Base-by-base conservation (phyloP, 192 early-diverging fungal species). In the Podila epigama region DNA sequence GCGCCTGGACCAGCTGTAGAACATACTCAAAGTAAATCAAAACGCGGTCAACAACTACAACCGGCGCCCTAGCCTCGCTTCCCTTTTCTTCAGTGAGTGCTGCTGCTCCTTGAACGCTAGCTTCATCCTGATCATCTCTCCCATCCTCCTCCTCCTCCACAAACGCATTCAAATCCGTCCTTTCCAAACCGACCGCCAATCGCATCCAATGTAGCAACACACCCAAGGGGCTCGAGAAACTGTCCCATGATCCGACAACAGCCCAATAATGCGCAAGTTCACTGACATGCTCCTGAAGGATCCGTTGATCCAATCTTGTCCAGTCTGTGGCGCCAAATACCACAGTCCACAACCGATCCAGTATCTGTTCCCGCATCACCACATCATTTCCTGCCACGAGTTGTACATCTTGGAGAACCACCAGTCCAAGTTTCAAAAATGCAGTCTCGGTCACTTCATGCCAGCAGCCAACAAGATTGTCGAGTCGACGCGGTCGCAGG, bases 171-270 rank as follows among this genome's bases (percentile, higher is more conserved):
- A 66, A n/a, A n/a, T 61, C 34, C 2, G 51, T 63, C 27, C 53
- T 66, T 36, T 77, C 73, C 20, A 77, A 50, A 3, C 73, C 73
- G 0, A 77, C 73, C 3, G 73, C 61, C 35, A 77, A 51, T 12
- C 73, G 34, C 73, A 77, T 68, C 73, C 73, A 77, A 28, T 77
- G 68, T 0, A 77, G 66, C 15, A 68, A 10, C 31, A 63, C 15
- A 2, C 73, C 73, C 3, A 77, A 15, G 8, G 73, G 60, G 16
- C 36, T 68, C 0, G 66, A 42, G n/a, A 58, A 37, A 16, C 68
- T 56, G 50, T 77, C 61, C 73, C 73, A 77, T 33, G 25, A 5
- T 2, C 55, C 60, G 13, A 60, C 50, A 13, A 35, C 65, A 35
- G 58, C 65, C 73, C 73, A 77, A 0, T 54, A 66, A 20, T 37